These are phyloP conservation scores for Eutrema japonicum DNA, from an alignment of 345 rosid genomes.

Conservation along the genomic window DNA sequence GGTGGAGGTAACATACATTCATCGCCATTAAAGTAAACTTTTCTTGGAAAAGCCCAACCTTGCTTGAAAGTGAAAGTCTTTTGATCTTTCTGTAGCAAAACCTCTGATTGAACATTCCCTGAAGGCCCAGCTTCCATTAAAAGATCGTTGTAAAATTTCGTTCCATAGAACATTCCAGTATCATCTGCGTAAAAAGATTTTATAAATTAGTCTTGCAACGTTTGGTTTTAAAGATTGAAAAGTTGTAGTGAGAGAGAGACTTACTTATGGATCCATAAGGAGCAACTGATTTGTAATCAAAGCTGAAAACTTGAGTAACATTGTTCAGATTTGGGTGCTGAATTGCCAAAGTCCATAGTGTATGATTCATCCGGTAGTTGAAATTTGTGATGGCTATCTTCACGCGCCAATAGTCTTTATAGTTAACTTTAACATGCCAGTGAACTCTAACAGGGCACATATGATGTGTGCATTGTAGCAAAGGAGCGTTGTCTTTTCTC, in stretches of 20 bases:
- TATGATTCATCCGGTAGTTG: conserved; percentile 72
- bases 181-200: conserved; percentile 59
- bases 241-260: neutral
- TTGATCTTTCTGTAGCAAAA: conserved; percentile 76
- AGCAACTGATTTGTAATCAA: conserved; percentile 73
- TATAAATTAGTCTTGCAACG: neutral
- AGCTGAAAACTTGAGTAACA: conserved; percentile 88
- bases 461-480: conserved; percentile 79
- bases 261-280: conserved; percentile 78
- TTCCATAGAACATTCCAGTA: conserved; percentile 85
- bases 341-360: conserved; percentile 69
- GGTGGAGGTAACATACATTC: conserved; percentile 92
- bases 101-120: conserved; percentile 90
- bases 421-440: conserved; percentile 84
- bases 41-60: conserved; percentile 94
- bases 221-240: neutral
- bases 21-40: conserved; percentile 91
- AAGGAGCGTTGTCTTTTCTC: conserved; percentile 58
- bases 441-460: conserved; percentile 86
- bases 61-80: conserved; percentile 80
- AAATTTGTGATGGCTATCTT: conserved; percentile 75
- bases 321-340: conserved; percentile 90
- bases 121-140: conserved; percentile 88
- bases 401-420: conserved; percentile 78
- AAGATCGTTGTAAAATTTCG: conserved; percentile 74